Base-by-base conservation (phyloP, 495 filamentous ascomycete genomes). In the Annulohypoxylon bovei region DNA sequence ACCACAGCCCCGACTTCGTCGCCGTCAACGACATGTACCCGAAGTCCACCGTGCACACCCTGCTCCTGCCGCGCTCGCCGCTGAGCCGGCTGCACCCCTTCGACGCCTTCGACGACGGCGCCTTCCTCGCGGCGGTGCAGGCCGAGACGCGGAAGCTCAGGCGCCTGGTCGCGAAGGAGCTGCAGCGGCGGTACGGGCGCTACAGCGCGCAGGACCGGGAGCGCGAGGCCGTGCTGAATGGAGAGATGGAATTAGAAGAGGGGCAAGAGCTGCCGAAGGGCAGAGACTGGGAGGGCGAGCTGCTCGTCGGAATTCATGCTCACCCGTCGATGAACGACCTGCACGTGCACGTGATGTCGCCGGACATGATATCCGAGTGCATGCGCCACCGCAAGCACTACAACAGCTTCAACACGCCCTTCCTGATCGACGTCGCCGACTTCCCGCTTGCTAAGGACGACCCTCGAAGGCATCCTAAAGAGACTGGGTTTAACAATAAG, bases 271-370 rank as follows among this genome's bases (percentile, higher is more conserved):
- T 93, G 16, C 93, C 94, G 0, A 65, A 73, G 0, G 93, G 93
- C 0, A 82, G 94, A 18, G 88, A 97, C 76, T 99, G 93, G 91
- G 81, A 84, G 39, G 77, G 77, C n/a, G 93, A 95, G 25, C 84
- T 98, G 59, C 85, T 88, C 42, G 85, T 88, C 14, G 95, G 95
- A 20, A 82, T 97, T 0, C 95, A 99, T 80, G 91, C 92, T 2
- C 85, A 88, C 60, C 95, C 95, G n/a, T 91, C 88, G 18, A 97
- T 99, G 95, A 90, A 88, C 58, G 93, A 98, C 79, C 78, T 99
- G 59, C 95, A 99, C 78, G 84, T 99, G 16, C 95, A 99, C 79
- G 88, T 99, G 35, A 76, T 99, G 30, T 89, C 90, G 16, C 79
- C 83, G 30, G 95, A 99, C 77, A 85, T 89, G 76, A 80, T 86